phyloP scores from a whole-genome alignment of 441 rosid species.

The Adansonia madagascariensis region DNA sequence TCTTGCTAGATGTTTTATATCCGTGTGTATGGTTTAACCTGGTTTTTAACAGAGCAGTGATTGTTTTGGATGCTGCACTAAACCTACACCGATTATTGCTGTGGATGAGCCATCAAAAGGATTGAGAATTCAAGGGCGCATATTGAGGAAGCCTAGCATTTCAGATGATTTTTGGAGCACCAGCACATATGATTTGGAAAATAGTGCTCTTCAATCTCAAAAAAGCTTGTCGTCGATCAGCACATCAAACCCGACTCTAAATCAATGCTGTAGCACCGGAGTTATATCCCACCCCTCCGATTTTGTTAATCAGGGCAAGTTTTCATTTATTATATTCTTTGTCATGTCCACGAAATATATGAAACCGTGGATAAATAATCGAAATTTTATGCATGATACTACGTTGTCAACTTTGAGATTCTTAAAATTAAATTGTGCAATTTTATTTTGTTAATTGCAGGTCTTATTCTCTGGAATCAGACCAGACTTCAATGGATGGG shows the following conservation, averaged over 20 bases:
- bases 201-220: slow-evolving; percentile 41
- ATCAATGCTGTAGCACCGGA: slow-evolving; percentile 30
- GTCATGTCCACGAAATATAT: background rate
- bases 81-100: slow-evolving; percentile 47
- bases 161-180: slow-evolving; percentile 65
- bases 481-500: slow-evolving; percentile 47
- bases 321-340: background rate
- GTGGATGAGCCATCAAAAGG: slow-evolving; percentile 65
- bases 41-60: slow-evolving; percentile 56
- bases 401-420: slow-evolving; percentile 16
- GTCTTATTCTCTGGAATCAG: slow-evolving; percentile 48
- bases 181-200: slow-evolving; percentile 57
- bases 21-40: slow-evolving; percentile 33
- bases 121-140: slow-evolving; percentile 58
- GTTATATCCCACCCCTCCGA: slow-evolving; percentile 44
- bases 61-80: slow-evolving; percentile 50
- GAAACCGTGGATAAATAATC: background rate
- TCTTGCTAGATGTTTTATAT: background rate
- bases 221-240: slow-evolving; percentile 53
- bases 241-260: slow-evolving; percentile 38
- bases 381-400: background rate
- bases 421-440: background rate
- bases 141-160: slow-evolving; percentile 44
- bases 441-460: slow-evolving; percentile 31
- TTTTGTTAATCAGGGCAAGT: slow-evolving; percentile 60